These are phyloP conservation scores for Trichoderma simmonsii DNA, from an alignment of 2,329 filamentous ascomycete species.

Conservation along the genomic window DNA sequence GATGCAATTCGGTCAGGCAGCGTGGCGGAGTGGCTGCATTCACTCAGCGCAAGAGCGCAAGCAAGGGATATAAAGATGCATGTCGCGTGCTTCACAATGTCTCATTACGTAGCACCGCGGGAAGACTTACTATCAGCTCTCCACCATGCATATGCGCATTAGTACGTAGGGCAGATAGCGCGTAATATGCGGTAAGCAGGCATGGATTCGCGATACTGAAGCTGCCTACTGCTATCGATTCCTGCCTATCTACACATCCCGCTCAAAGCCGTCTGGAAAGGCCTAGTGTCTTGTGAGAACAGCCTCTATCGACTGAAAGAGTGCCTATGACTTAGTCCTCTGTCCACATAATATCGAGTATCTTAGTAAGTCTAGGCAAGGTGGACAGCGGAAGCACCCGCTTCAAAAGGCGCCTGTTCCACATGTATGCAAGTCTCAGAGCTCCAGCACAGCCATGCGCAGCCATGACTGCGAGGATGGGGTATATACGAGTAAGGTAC, in stretches of 20 bases:
- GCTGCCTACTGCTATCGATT: not conserved
- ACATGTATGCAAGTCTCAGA: not conserved
- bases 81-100: not conserved
- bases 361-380: not conserved
- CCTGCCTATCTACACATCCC: not conserved
- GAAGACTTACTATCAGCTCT: not conserved
- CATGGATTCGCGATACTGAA: not conserved
- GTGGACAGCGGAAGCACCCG: not conserved
- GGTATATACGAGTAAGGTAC: not conserved
- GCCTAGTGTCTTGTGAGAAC: not conserved
- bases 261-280: not conserved
- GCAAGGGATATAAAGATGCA: not conserved
- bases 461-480: not conserved
- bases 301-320: not conserved
- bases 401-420: not conserved
- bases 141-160: not conserved
- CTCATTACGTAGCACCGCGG: not conserved
- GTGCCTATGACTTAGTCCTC: not conserved
- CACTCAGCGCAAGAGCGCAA: not conserved
- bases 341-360: not conserved
- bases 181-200: not conserved
- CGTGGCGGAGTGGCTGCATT: not conserved
- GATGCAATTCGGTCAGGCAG: not conserved
- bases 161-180: not conserved
- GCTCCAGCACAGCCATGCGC: not conserved